Base-by-base conservation (phyloP, 192 early-diverging fungal species). In the Anaeromyces robustus region DNA sequence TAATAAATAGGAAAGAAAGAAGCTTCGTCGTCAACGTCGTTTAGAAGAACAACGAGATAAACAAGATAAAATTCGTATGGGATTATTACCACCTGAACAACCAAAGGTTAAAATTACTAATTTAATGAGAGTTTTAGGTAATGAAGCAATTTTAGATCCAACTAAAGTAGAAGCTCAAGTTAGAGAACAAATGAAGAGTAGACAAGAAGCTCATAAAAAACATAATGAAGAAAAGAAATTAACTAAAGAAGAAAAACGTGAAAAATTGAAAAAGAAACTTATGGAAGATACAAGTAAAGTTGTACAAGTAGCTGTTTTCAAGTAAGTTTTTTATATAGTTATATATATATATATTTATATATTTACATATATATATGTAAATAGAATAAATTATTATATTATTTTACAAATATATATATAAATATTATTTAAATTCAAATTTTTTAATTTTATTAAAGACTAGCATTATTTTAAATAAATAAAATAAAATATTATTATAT, bases 61-160 rank as follows among this genome's bases (percentile, higher is more conserved):
- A 77, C 96, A 93, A 77, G 97, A 98, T 77, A 97, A 96, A 81
- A 94, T 97, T 77, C 91, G 95, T 78, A 87, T 99, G 6, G 98
- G 98, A 2, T 86, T 99, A 30, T 82, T 97, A 80, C 94, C 95
- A 32, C 94, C 97, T 0, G 97, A 97, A 80, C 92, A 93, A 81
- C 94, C 96, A 30, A 96, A 95, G 82, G 92, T 99, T 32, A 94
- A 92, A 78, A 90, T 98, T 80, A 90, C 92, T 79, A 99, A 98
- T 84, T 89, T 99, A 86, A 98, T 97, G 96, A 86, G 92, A 13
- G 94, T 98, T 12, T 86, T 99, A 82, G 96, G 95, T n/a, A 92
- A 92, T 78, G 95, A 99, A 80, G 95, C 97, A 0, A 93, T 98
- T 14, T 92, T 94, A 77, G 96, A 97, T 83, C 98, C 98, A 0